Evolutionary conservation across 2,329 filamentous ascomycete genomes (phyloP).

Genomic region (Alternaria sp.): DNA sequence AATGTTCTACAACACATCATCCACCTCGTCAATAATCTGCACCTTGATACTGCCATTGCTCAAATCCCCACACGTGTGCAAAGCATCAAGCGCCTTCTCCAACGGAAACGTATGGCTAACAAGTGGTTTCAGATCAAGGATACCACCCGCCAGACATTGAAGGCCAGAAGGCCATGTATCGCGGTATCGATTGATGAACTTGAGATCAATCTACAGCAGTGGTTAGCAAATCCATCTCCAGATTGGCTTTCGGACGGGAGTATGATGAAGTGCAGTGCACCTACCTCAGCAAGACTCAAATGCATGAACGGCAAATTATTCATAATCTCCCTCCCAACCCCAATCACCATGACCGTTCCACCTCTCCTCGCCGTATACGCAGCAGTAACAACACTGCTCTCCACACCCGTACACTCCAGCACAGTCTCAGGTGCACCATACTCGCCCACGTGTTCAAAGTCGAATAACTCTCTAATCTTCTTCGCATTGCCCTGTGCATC

Average conservation of each 20-base stretch:
- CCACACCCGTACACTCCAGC: constrained; percentile 70
- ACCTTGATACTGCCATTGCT: constrained; percentile 65
- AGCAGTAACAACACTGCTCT: constrained; percentile 67
- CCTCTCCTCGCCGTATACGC: constrained; percentile 64
- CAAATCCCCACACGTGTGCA: constrained; percentile 60
- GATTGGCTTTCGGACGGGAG: no score
- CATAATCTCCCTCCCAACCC: constrained; percentile 67
- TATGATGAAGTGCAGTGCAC: not conserved
- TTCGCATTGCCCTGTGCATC: constrained; percentile 59
- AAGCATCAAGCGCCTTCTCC: constrained; percentile 65
- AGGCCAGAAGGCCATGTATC: constrained; percentile 74
- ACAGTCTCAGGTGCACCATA: constrained; percentile 65
- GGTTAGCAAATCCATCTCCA: not conserved
- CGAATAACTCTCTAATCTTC: constrained; percentile 62
- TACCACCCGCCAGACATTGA: constrained; percentile 62
- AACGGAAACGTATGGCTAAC: constrained; percentile 69
- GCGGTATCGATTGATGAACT: constrained; percentile 73
- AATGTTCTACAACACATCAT: constrained; percentile 27
- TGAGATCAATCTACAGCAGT: constrained; percentile 63
- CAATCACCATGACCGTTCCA: constrained; percentile 68
- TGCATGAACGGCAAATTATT: constrained; percentile 73
- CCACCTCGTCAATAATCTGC: constrained; percentile 60
- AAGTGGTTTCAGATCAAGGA: constrained; percentile 67
- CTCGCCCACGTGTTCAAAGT: constrained; percentile 51
- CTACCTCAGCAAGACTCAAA: constrained; percentile 64